Evolutionary conservation across 495 filamentous ascomycete genomes (phyloP).

Genomic region (Echria macrotheca): DNA sequence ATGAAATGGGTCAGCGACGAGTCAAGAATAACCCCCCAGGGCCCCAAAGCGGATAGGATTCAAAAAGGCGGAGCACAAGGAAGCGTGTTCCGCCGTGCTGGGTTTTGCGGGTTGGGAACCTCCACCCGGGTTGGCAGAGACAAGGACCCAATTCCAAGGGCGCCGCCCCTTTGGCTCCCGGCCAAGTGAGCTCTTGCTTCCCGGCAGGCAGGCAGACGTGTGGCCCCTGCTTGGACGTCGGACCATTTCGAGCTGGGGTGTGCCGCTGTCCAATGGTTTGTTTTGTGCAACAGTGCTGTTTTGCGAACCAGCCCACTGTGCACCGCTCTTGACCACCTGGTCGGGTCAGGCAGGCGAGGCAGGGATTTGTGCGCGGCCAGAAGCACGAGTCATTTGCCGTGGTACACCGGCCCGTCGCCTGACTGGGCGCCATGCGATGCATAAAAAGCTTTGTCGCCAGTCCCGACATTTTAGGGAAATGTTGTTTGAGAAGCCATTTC

Average conservation of each 20-base stretch:
- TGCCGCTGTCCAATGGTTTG: neutral
- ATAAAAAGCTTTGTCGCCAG: no score
- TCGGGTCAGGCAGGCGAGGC: neutral
- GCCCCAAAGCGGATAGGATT: no score
- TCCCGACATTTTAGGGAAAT: no score
- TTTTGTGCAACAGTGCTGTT: neutral
- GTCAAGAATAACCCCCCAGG: no score
- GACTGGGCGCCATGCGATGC: no score
- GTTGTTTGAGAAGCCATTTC: no score
- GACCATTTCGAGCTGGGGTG: neutral
- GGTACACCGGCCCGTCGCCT: no score
- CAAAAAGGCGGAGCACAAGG: neutral
- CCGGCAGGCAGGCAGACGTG: neutral
- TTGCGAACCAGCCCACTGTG: neutral
- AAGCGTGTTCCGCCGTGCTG: neutral
- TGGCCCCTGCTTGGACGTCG: neutral
- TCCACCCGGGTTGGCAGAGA: neutral
- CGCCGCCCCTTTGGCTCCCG: slow-evolving; percentile 3
- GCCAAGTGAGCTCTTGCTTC: neutral
- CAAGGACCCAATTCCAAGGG: slow-evolving; percentile 1
- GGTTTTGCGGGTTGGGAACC: neutral
- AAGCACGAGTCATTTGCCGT: neutral
- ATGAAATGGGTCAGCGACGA: no score
- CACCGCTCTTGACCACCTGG: neutral
- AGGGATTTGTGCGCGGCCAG: neutral